Percentiles rank a stretch among this genome's conserved stretches.
phyloP scores from a whole-genome alignment of 108 stramenopile species.

The Fragilaria crotonensis region DNA sequence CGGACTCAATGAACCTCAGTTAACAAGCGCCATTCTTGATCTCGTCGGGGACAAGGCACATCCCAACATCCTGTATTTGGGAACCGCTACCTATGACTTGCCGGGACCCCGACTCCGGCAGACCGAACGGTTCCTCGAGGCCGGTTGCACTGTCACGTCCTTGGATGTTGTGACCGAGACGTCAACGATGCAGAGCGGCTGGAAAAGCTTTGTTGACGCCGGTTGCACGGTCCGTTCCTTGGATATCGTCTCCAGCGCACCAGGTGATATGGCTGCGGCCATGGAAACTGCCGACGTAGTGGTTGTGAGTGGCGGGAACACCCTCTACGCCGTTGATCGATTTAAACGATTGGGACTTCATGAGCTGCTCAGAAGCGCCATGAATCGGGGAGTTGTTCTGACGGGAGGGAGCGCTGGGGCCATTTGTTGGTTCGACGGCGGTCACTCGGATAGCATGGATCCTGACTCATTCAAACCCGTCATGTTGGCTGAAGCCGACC shows the following conservation, averaged over 20 bases:
- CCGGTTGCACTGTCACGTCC: constrained; percentile 14
- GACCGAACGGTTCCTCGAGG: constrained; percentile 13
- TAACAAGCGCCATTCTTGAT: constrained; percentile 5
- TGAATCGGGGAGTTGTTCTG: constrained; percentile 32
- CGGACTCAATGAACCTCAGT: constrained; percentile 10
- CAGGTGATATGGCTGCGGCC: no score
- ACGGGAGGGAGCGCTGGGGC: constrained; percentile 77
- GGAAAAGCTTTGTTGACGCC: no score
- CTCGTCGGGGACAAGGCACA: constrained; percentile 10
- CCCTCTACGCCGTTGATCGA: constrained; percentile 70
- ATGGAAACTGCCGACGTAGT: constrained; percentile 52
- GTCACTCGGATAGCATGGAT: constrained; percentile 59
- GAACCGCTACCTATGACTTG: constrained; percentile 34
- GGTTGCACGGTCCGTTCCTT: no score
- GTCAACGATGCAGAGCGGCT: neutral
- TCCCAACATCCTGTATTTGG: constrained; percentile 13
- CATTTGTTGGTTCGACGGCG: constrained; percentile 83
- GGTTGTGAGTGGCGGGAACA: constrained; percentile 77
- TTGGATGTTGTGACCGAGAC: no score
- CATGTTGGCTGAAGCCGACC: no score
- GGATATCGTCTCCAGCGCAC: no score
- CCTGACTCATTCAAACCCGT: constrained; percentile 18
- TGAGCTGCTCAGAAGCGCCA: constrained; percentile 29
- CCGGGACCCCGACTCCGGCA: neutral
- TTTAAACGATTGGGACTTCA: constrained; percentile 58